phyloP scores from a whole-genome alignment of 2,329 filamentous ascomycete species.

The Aspergillus spinulosporus region DNA sequence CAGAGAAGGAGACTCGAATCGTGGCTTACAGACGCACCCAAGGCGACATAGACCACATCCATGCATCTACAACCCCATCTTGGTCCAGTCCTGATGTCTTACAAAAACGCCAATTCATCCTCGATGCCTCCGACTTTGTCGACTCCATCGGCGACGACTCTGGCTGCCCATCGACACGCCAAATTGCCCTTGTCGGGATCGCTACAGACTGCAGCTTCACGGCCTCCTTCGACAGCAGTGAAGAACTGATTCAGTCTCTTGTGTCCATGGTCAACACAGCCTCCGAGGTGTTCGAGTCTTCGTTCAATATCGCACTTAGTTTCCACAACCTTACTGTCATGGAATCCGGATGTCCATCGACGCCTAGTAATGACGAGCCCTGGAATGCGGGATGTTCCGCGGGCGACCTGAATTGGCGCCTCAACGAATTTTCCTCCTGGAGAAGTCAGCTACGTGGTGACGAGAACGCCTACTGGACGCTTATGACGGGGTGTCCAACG shows the following conservation, averaged over 20 bases:
- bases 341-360: constrained; percentile 68
- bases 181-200: constrained; percentile 82
- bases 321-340: constrained; percentile 80
- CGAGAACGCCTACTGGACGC: constrained; percentile 85
- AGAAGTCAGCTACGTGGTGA: constrained; percentile 68
- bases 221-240: constrained; percentile 63
- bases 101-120: constrained; percentile 5
- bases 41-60: background rate
- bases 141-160: constrained; percentile 71
- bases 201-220: constrained; percentile 90
- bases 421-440: constrained; percentile 79
- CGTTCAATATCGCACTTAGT: constrained; percentile 89
- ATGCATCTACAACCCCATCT: background rate
- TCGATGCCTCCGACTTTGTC: constrained; percentile 46
- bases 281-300: constrained; percentile 79
- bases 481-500: constrained; percentile 77
- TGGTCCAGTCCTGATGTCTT: background rate
- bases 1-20: background rate
- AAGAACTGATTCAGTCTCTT: constrained; percentile 38
- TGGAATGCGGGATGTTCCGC: constrained; percentile 26
- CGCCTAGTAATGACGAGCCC: constrained; percentile 53
- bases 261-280: constrained; percentile 73
- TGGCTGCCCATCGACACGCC: constrained; percentile 78
- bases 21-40: background rate
- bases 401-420: constrained; percentile 22